Base-by-base conservation (phyloP, 176 grass and related monocot genomes). In the Avena insularis region DNA sequence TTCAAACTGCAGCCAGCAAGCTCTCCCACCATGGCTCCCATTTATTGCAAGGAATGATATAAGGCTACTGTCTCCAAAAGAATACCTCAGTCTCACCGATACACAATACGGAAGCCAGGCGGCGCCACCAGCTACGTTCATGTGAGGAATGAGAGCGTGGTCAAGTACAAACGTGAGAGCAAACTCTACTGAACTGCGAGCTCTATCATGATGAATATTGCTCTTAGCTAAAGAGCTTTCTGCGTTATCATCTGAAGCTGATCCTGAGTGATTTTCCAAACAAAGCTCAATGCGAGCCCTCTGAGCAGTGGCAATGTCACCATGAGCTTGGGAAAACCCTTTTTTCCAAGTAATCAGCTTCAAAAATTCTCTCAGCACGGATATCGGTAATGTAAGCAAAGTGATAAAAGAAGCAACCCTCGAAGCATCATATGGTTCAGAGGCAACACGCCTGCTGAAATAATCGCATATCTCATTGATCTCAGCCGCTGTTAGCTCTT, bases 381-480 rank as follows among this genome's bases (percentile, higher is more conserved):
- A 94, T 80, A 99, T 91, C 4, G 97, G 97, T 13, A 99, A 55
- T 21, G 97, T 99, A 77, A 99, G 94, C 73, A 99, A 89, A 65
- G 97, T 99, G 80, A 99, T 99, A 71, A 99, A 99, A 17, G 97
- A 99, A 82, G 97, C 97, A 86, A 99, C 94, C 36, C 97, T 89
- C 8, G 97, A 99, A 79, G 94, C 94, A 89, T 99, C 97, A 35
- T 99, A 99, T 43, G 97, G 97, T 85, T 99, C 97, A 19, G 94
- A 99, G 29, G 94, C 94, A 73, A 99, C 97, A 67, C 97, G 92
- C 57, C 97, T 92, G 70, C 97, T 99, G 48, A 99, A 99, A 74
- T 99, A 99, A 54, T 99, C 97, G 0, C 97, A 99, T 83, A 99
- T 99, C 87, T 99, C 97, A 12, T 92, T 97, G 48, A 99, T 99